Percentiles rank a stretch among this genome's conserved stretches.
Conservation (phyloP, 1,139 yeast species). For the Chernovozyma aurita region DNA sequence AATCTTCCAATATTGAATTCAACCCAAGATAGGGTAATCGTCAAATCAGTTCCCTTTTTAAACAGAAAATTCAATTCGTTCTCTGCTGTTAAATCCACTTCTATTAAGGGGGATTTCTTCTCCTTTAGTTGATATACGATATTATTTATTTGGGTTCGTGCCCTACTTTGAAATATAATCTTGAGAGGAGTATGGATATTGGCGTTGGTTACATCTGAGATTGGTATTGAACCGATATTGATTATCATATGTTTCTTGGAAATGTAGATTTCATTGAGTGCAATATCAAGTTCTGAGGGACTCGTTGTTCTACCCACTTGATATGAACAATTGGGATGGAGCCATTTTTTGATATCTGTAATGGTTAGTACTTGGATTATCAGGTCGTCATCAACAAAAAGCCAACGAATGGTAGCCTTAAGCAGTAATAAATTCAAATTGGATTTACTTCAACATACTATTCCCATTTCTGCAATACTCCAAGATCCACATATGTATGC, state of each 20-base stretch:
- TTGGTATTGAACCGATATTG: slow-evolving; percentile 11
- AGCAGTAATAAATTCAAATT: not conserved
- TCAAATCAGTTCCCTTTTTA: slow-evolving; percentile 14
- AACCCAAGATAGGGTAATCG: slow-evolving; percentile 20
- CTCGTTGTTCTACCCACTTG: slow-evolving; percentile 25
- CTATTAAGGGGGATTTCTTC: slow-evolving; percentile 10
- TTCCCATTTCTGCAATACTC: slow-evolving; percentile 3
- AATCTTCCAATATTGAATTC: slow-evolving; percentile 16
- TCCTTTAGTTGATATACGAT: slow-evolving; percentile 19
- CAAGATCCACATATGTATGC: slow-evolving; percentile 6
- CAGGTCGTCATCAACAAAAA: not conserved
- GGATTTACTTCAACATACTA: slow-evolving; percentile 1
- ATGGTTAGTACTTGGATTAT: slow-evolving; percentile 5
- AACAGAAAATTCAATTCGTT: slow-evolving; percentile 16
- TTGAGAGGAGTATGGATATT: slow-evolving; percentile 16
- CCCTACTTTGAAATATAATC: slow-evolving; percentile 26
- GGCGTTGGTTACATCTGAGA: slow-evolving; percentile 8
- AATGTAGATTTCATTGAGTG: slow-evolving; percentile 20
- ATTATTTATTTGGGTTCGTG: slow-evolving; percentile 28
- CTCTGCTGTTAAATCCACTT: slow-evolving; percentile 14
- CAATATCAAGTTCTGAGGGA: slow-evolving; percentile 9
- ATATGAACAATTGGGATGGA: slow-evolving; percentile 18
- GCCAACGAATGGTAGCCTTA: not conserved
- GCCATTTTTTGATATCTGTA: slow-evolving; percentile 5
- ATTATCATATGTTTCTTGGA: slow-evolving; percentile 30